Base-by-base conservation (phyloP, 2,329 filamentous ascomycete species). In the Colletotrichum sp. region DNA sequence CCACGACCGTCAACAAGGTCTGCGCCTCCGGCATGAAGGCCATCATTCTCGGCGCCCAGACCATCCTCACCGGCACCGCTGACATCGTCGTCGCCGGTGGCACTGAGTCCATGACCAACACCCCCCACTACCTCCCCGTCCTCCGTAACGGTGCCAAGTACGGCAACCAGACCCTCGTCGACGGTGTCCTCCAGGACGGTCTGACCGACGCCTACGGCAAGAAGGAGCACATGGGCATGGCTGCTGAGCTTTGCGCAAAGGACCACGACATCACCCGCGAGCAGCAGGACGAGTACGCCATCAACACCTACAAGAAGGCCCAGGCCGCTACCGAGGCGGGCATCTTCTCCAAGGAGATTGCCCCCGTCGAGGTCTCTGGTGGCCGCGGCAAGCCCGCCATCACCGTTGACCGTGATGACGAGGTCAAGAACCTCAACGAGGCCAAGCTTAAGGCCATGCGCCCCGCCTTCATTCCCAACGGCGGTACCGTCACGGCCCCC, bases 1-100 rank as follows among this genome's bases (percentile, higher is more conserved):
- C 94, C 87, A 99, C 97, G 61, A 98, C 96, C 68, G 92, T 99
- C 83, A 99, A 99, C 93, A 99, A 99, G 90, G 97, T 99, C 84
- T 99, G 97, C 91, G 97, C 97, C 78, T 98, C 96, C 12, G 93
- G 94, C 59, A 89, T 98, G 84, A 99, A 99, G 90, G 95, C 97
- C 80, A 94, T 99, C 83, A 95, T 98, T 79, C 91, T 99, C 76
- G 97, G 94, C 80, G 95, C 96, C 67, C 97, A 98, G 87, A 98
- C 96, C 81, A 99, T 99, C 88, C 96, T 98, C 85, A 98, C 96
- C 69, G 96, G 97, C 80, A 98, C 95, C 84, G 96, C 96, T 78
- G 93, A 95, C 80, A 93, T 98, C 79, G 93, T 99, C 78, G 95
- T 99, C 75, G 97, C 96, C 78, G 97, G 96, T 83, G 97, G 97